Percentiles rank a stretch among this genome's conserved stretches.
Evolutionary conservation across 139 green algal species (phyloP).

Genomic region (Spirogloea muscicola): DNA sequence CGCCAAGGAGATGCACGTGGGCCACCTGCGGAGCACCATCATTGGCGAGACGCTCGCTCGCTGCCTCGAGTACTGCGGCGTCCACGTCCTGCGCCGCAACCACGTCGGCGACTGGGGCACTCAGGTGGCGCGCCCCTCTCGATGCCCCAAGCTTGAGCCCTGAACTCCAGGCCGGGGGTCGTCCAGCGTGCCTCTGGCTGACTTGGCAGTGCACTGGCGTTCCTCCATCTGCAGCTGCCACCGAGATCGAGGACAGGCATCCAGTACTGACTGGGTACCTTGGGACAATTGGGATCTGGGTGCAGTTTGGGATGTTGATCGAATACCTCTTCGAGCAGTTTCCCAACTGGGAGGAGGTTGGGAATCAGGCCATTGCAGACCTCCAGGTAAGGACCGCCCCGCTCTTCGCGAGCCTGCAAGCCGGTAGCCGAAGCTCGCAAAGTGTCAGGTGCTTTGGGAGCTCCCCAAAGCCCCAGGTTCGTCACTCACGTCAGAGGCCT

Average conservation of each 20-base stretch:
- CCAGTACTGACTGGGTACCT: no score
- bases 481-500: no score
- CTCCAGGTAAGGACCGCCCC: slow-evolving; percentile 24
- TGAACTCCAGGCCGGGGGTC: no score
- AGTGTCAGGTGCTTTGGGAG: no score
- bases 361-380: slow-evolving; percentile 21
- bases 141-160: no score
- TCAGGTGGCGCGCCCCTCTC: no score
- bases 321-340: slow-evolving; percentile 53
- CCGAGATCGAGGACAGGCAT: no score
- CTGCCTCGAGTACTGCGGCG: slow-evolving; percentile 81
- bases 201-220: no score
- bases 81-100: slow-evolving; percentile 87
- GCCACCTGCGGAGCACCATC: slow-evolving; percentile 95
- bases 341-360: slow-evolving; percentile 38
- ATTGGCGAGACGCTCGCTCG: slow-evolving; percentile 81
- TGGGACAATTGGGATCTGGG: not conserved
- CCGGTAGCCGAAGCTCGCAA: not conserved
- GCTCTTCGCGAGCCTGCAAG: not conserved
- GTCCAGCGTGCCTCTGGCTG: no score
- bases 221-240: no score
- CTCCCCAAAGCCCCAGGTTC: no score
- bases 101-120: slow-evolving; percentile 98
- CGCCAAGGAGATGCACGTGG: slow-evolving; percentile 97
- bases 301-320: slow-evolving; percentile 99